Evolutionary conservation across 177 flowering plant species (phyloP).

Genomic region (Telopea speciosissima): DNA sequence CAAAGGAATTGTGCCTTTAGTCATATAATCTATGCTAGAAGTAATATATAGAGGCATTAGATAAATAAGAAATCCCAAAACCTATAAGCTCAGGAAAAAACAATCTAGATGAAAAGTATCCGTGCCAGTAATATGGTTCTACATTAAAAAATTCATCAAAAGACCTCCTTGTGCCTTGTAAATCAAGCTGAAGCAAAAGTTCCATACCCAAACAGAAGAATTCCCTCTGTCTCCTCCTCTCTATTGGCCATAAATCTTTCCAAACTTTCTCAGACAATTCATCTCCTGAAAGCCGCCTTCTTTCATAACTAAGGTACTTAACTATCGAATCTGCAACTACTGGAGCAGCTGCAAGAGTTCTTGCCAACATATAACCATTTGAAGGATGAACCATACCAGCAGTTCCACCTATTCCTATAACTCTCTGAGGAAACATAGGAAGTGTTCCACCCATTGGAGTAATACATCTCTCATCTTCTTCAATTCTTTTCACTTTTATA

Average conservation of each 20-base stretch:
- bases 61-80: conserved; percentile 78
- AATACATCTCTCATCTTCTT: no score
- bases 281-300: conserved; percentile 35
- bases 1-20: conserved; percentile 81
- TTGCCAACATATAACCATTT: conserved; percentile 91
- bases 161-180: conserved; percentile 79
- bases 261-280: conserved; percentile 64
- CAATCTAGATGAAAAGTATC: conserved; percentile 82
- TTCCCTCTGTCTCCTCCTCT: conserved; percentile 79
- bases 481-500: conserved; percentile 67
- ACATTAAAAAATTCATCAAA: conserved; percentile 86
- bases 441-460: conserved; percentile 97
- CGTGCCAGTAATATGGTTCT: conserved; percentile 88
- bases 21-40: conserved; percentile 77
- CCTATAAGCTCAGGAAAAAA: conserved; percentile 73
- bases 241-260: conserved; percentile 82
- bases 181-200: conserved; percentile 76
- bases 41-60: conserved; percentile 77
- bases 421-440: conserved; percentile 83
- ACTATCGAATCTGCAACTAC: conserved; percentile 70
- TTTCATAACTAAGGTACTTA: conserved; percentile 43
- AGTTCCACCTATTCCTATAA: conserved; percentile 87
- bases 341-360: conserved; percentile 89
- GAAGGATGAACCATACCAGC: conserved; percentile 97
- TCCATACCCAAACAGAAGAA: conserved; percentile 97